Evolutionary conservation across 2,329 filamentous ascomycete genomes (phyloP).

Genomic region (Curvularia eragrostidis): DNA sequence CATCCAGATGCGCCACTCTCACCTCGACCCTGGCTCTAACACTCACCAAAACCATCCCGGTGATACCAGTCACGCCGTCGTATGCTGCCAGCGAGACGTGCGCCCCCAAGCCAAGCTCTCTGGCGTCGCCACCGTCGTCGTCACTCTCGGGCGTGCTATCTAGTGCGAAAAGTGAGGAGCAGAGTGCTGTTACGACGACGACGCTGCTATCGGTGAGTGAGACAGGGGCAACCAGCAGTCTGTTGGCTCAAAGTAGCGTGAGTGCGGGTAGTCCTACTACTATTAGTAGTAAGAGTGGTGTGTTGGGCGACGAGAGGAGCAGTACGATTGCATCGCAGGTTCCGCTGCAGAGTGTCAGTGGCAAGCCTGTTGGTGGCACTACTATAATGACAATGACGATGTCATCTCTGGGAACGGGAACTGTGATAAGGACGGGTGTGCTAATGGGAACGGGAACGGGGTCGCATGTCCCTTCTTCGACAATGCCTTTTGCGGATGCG

Average conservation of each 20-base stretch:
- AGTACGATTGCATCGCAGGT: background rate
- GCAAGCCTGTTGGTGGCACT: background rate
- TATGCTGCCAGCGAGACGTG: background rate
- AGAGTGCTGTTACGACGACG: background rate
- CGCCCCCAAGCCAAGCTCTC: background rate
- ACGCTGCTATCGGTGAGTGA: background rate
- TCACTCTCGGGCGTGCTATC: background rate
- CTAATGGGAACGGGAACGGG: slow-evolving; percentile 12
- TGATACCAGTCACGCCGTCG: slow-evolving; percentile 5
- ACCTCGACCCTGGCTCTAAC: background rate
- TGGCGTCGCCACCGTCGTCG: background rate
- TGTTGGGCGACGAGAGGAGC: too few relatives aligned
- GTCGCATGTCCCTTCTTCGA: slow-evolving; percentile 1
- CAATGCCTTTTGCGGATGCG: slow-evolving; percentile 31
- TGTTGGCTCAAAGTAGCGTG: background rate
- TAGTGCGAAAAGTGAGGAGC: background rate
- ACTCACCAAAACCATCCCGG: slow-evolving; percentile 2
- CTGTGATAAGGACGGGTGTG: background rate
- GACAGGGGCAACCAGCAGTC: background rate
- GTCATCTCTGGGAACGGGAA: background rate
- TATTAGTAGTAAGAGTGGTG: background rate
- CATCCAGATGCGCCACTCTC: background rate
- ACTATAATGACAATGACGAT: background rate
- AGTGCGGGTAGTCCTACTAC: background rate
- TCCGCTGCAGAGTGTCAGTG: background rate